Evolutionary conservation across 306 rosid genomes (phyloP), one percentile per base, ranked within the genome.

Genomic region (Cicer bijugum): DNA sequence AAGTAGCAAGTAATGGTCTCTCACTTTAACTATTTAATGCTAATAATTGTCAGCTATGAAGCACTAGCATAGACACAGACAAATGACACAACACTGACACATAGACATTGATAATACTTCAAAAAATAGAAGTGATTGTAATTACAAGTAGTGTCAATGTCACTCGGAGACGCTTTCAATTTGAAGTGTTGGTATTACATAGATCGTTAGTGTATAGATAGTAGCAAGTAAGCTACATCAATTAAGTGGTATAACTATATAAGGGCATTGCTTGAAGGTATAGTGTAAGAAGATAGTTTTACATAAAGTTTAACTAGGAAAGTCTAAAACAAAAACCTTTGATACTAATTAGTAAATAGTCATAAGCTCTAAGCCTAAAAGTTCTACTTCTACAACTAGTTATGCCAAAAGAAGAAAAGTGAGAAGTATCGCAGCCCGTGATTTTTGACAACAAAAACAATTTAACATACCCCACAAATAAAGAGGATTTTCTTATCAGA

Each of bases 401-500:
- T 50, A 44, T 10, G 45, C 64, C 66, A 74, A 73, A n/a, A 51
- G 58, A 67, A 50, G 64, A 8, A 46, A 72, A 67, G 11, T 19
- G 37, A 40, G 62, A 19, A 52, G 52, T 33, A 55, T 17, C 19
- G 1, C 15, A 63, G 46, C 35, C 69, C 15, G 16, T 46, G 75
- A 67, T 38, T 42, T 55, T 45, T 48, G 12, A 12, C 71, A 12
- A 37, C 43, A 61, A 8, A 51, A 57, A 37, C 56, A 45, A 9
- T 69, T 43, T 19, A 82, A 65, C 92, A 16, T 87, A 93, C 98
- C 85, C 98, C 97, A 47, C 98, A 93, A 37, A 93, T 89, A 71
- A 93, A 91, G 64, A 93, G 88, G 81, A 93, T 82, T 75, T 77
- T 88, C 53, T 79, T 91, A 56, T 77, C 75, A 17, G 85, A 75